phyloP scores from a whole-genome alignment of 1,139 yeast genomes.

The Debaryomycetaceae sp. region DNA sequence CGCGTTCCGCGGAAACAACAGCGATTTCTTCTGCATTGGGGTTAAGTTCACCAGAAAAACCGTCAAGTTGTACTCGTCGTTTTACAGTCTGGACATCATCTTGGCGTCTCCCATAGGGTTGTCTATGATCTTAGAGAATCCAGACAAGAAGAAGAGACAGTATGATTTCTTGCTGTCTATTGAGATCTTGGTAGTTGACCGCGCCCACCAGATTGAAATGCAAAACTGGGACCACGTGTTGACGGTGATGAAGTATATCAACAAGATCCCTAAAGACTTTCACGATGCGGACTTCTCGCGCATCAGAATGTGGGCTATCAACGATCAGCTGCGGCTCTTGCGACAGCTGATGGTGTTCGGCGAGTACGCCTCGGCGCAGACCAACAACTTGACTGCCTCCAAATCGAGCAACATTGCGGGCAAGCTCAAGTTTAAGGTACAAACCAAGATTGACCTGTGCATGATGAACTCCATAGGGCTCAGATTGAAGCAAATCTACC shows the following conservation, averaged over 20 bases:
- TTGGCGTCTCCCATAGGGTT: conserved; percentile 92
- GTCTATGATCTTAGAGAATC: conserved; percentile 68
- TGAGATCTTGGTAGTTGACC: conserved; percentile 76
- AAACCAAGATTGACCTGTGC: conserved; percentile 32
- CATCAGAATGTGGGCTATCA: conserved; percentile 87
- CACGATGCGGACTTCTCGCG: conserved; percentile 90
- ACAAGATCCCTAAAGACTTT: conserved; percentile 69
- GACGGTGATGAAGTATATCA: conserved; percentile 65
- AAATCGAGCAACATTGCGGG: conserved; percentile 65
- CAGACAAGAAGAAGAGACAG: conserved; percentile 54
- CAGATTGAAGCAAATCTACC: conserved; percentile 68
- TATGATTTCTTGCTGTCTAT: conserved; percentile 82
- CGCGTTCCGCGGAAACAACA: conserved; percentile 82
- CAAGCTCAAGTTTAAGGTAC: conserved; percentile 50
- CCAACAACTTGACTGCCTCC: conserved; percentile 59
- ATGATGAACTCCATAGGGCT: conserved; percentile 50
- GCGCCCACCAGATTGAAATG: conserved; percentile 82
- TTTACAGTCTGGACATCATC: conserved; percentile 80
- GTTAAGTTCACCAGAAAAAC: conserved; percentile 86
- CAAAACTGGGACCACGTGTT: conserved; percentile 90
- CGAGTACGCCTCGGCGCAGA: conserved; percentile 74
- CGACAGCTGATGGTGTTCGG: conserved; percentile 78
- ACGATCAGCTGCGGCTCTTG: conserved; percentile 69
- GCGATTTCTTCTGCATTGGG: conserved; percentile 89
- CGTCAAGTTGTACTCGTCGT: conserved; percentile 76